Conservation (phyloP, 2,329 filamentous ascomycete species). For the Westerdykella ornata region DNA sequence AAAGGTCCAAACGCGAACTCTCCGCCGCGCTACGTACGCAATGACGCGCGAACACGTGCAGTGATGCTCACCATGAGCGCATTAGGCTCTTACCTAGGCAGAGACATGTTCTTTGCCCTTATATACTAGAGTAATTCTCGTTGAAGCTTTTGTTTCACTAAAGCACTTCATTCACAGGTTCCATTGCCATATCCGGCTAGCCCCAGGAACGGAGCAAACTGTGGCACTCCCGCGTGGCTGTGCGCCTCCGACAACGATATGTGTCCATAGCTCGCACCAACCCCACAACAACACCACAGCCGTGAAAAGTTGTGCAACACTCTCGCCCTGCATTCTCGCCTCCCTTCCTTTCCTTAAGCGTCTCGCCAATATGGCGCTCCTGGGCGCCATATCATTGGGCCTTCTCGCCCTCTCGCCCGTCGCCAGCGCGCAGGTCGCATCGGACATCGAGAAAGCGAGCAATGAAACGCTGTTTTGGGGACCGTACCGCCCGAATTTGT, state of each 20-base stretch:
- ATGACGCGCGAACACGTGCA: no score
- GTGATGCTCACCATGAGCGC: no score
- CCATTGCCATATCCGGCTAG: no score
- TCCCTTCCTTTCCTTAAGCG: slow-evolving; percentile 14
- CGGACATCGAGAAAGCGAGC: slow-evolving; percentile 41
- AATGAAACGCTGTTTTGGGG: slow-evolving; percentile 94
- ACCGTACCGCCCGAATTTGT: slow-evolving; percentile 86
- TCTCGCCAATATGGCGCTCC: slow-evolving; percentile 24
- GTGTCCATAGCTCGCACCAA: slow-evolving; percentile 20
- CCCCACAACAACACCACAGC: slow-evolving; percentile 12
- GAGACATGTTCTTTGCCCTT: no score
- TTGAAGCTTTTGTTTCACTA: no score
- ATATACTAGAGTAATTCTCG: no score
- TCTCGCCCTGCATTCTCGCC: slow-evolving; percentile 9
- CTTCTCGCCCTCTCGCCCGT: slow-evolving; percentile 20
- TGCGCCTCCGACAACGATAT: slow-evolving; percentile 8
- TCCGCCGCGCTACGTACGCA: no score
- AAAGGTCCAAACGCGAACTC: no score
- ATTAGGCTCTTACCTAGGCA: no score
- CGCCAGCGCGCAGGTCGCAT: slow-evolving; percentile 27
- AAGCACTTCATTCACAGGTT: no score
- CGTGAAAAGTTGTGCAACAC: no score
- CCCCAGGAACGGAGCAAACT: slow-evolving; percentile 1
- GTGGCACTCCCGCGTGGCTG: slow-evolving; percentile 11
- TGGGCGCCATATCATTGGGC: slow-evolving; percentile 15